phyloP scores from a whole-genome alignment of 148 eudicot species.

The Polygonum aviculare region DNA sequence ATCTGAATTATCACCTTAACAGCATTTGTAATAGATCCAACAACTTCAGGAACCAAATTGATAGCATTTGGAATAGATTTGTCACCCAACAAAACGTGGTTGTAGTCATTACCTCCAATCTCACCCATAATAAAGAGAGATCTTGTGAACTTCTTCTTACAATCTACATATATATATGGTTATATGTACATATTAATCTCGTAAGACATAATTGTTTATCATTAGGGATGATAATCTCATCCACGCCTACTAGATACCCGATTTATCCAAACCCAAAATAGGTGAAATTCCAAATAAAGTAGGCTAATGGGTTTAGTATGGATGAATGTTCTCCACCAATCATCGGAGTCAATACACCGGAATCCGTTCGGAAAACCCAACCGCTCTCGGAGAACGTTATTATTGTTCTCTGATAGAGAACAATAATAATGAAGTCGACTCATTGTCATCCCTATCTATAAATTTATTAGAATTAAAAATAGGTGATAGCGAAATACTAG shows the following conservation, averaged over 20 bases:
- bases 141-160: background rate
- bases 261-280: background rate
- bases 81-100: background rate
- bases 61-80: background rate
- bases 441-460: background rate
- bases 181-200: background rate
- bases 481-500: background rate
- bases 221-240: no score
- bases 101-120: background rate
- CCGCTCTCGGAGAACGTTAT: no score
- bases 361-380: no score
- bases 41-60: background rate
- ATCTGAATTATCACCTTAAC: background rate
- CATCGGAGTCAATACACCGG: no score
- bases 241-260: no score
- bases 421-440: no score
- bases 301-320: no score
- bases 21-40: background rate
- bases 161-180: background rate
- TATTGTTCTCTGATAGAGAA: no score
- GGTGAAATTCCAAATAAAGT: no score
- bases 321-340: no score
- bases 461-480: no score
- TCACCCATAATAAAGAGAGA: background rate
- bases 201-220: background rate